Conservation (phyloP, 768 basidiomycete species). For the Tylopilus sp. region DNA sequence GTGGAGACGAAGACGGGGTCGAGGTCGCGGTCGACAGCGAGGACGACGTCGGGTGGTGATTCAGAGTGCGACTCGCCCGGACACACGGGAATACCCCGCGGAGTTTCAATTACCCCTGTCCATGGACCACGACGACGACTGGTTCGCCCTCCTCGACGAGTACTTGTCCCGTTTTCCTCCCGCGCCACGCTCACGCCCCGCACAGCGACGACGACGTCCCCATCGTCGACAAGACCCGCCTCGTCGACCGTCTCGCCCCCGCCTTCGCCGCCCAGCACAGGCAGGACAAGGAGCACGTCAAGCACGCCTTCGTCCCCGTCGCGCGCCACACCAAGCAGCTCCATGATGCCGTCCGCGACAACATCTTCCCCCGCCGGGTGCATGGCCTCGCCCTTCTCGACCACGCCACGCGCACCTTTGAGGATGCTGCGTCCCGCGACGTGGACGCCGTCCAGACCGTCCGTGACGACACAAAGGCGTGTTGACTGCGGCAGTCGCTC, state of each 20-base stretch:
- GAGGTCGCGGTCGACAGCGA: not conserved
- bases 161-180: not conserved
- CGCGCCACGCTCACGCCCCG: constrained; percentile 4
- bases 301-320: constrained; percentile 35
- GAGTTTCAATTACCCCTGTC: constrained; percentile 20
- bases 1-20: constrained; percentile 1
- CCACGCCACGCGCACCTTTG: constrained; percentile 51
- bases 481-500: constrained; percentile 13
- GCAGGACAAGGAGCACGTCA: constrained; percentile 28
- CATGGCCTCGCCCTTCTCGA: constrained; percentile 52
- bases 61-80: constrained; percentile 1
- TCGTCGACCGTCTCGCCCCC: constrained; percentile 46
- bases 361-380: constrained; percentile 31
- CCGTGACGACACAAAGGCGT: constrained; percentile 44
- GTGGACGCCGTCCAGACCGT: constrained; percentile 40
- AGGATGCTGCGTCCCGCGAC: constrained; percentile 42
- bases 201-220: constrained; percentile 37
- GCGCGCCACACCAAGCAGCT: constrained; percentile 33
- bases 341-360: constrained; percentile 33
- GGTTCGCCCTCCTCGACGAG: constrained; percentile 30
- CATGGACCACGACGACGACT: constrained; percentile 22
- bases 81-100: constrained; percentile 11
- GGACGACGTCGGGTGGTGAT: not conserved
- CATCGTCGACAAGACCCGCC: constrained; percentile 40
- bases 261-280: constrained; percentile 33